phyloP scores from a whole-genome alignment of 495 filamentous ascomycete genomes.

The Hypoxylon trugodes region DNA sequence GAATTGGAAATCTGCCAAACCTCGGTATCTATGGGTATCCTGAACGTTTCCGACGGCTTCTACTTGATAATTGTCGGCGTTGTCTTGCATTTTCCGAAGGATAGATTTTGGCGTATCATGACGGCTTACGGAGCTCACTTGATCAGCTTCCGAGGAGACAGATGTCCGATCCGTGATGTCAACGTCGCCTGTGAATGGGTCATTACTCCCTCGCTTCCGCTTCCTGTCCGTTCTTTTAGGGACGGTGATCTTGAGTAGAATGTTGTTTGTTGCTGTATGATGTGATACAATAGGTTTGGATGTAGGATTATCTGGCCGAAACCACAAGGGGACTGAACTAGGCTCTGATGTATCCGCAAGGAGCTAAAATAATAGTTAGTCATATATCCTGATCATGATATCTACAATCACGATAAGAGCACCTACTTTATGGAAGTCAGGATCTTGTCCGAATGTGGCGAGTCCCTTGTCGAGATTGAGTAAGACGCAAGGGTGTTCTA shows the following conservation, averaged over 20 bases:
- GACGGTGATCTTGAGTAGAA: constrained; percentile 85
- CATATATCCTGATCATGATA: not conserved
- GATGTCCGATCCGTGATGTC: constrained; percentile 30
- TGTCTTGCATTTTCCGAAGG: constrained; percentile 74
- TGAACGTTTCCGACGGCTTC: constrained; percentile 76
- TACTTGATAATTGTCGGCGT: constrained; percentile 70
- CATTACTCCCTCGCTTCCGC: constrained; percentile 75
- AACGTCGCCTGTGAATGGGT: constrained; percentile 62
- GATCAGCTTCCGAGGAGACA: constrained; percentile 5
- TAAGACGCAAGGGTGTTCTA: constrained; percentile 90
- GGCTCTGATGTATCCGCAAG: constrained; percentile 42
- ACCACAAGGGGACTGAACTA: constrained; percentile 66
- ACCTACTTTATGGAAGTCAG: constrained; percentile 71
- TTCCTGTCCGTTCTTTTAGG: constrained; percentile 88
- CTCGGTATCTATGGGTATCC: constrained; percentile 86
- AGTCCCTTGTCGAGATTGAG: constrained; percentile 83
- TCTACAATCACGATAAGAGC: not conserved
- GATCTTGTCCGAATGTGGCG: constrained; percentile 74
- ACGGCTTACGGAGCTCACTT: constrained; percentile 50
- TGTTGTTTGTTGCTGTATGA: constrained; percentile 74
- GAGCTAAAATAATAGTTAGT: constrained; percentile 16
- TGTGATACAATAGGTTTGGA: constrained; percentile 77
- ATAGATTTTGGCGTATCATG: constrained; percentile 58
- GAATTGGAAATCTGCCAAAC: constrained; percentile 76
- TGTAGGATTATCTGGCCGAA: constrained; percentile 80